Base-by-base conservation (phyloP, 306 rosid genomes). In the Cotoneaster glaucophyllus region DNA sequence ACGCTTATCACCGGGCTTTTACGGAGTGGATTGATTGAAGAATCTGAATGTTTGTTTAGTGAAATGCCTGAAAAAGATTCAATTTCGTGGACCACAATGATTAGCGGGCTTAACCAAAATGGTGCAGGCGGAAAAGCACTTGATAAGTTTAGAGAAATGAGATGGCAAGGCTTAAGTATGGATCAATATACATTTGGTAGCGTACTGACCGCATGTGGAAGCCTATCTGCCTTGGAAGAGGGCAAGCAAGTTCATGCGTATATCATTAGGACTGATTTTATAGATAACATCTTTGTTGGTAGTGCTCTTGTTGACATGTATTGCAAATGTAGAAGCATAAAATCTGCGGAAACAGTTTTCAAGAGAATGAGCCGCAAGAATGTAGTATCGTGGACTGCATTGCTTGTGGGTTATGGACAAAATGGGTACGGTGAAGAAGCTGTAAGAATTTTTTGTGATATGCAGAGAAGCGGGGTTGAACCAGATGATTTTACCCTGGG, bases 231-330 rank as follows among this genome's bases (percentile, higher is more conserved):
- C 61, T 80, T 86, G 75, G 84, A 71, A 74, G 93, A 86, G 84
- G 97, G 96, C 41, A 91, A 88, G 86, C 91, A 94, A 80, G 83
- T 90, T 80, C 96, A 94, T 83, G 94, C 93, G 70, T 91, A 82
- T 77, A 84, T 90, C 69, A 74, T 86, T 74, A 82, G 90, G 83
- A 91, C 97, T 0, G 82, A 82, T 86, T 86, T 82, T 82, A 77
- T 77, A 69, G 89, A 90, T 82, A 94, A 90, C 62, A 80, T 94
- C 58, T 91, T 79, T 70, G 98, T 91, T 0, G 91, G 88, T 9
- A 94, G 98, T 22, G 96, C 98, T 83, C 97, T 94, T 70, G 96
- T 94, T 78, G 98, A 91, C 84, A 88, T 94, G 97, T 91, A 91
- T 86, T 88, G 97, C 81, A 93, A 93, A 82, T 91, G 96, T 73